A percentile compares a stretch with the other conserved stretches of the same genome.
Evolutionary conservation across 2,329 filamentous ascomycete genomes (phyloP).

Genomic region (Penicillium thymicola): DNA sequence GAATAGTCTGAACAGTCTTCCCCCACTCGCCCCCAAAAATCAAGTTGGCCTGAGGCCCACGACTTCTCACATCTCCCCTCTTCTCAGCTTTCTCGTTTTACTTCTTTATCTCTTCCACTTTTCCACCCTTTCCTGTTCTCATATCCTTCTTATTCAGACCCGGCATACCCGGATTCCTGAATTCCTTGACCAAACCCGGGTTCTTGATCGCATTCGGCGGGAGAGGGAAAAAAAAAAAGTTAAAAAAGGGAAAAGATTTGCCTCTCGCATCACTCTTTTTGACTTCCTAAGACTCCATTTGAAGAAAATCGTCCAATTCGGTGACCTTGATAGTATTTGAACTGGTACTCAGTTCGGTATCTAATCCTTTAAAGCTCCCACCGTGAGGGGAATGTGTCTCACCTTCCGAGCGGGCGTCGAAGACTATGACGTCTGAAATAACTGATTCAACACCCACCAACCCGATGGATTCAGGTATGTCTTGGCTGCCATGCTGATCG

Average conservation of each 20-base stretch:
- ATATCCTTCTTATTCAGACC: background rate
- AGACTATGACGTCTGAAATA: constrained; percentile 39
- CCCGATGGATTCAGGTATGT: constrained; percentile 32
- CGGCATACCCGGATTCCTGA: background rate
- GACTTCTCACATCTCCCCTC: constrained; percentile 13
- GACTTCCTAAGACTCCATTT: constrained; percentile 4
- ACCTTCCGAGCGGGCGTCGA: constrained; percentile 20
- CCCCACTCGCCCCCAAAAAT: constrained; percentile 8
- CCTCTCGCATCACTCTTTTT: constrained; percentile 26
- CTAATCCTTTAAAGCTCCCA: constrained; percentile 6
- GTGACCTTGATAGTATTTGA: background rate
- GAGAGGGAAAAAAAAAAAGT: constrained; percentile 14
- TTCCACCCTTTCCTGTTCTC: background rate
- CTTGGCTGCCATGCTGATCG: constrained; percentile 14
- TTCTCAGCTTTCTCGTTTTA: constrained; percentile 7
- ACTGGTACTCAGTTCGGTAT: background rate
- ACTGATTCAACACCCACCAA: constrained; percentile 25
- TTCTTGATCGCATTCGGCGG: constrained; percentile 18
- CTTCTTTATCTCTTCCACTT: background rate
- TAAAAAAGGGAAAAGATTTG: constrained; percentile 29
- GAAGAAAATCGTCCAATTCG: background rate
- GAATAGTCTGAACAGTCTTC: background rate
- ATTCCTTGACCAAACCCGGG: constrained; percentile 8
- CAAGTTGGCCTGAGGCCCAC: constrained; percentile 20
- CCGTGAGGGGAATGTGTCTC: constrained; percentile 36